These are phyloP conservation scores for Pythium brassicae DNA, from an alignment of 352 stramenopile genomes.

Conservation along the genomic window DNA sequence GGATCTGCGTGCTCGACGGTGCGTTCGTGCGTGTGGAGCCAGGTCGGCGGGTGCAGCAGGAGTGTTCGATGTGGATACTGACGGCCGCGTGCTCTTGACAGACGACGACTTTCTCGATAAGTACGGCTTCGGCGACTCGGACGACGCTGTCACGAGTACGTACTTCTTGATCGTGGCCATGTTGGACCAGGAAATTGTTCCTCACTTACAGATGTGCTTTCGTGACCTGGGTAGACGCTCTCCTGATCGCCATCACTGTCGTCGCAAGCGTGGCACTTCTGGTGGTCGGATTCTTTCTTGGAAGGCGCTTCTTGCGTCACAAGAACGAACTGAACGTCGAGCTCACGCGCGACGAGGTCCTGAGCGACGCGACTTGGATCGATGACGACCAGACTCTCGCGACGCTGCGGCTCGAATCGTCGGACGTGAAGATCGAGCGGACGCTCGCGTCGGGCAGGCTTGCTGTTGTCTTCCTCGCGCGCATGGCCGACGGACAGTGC, in stretches of 20 bases:
- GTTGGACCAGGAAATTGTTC: neutral
- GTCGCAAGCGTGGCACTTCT: slow-evolving; percentile 1
- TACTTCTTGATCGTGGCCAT: neutral
- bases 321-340: slow-evolving; percentile 17
- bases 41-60: too few species aligned
- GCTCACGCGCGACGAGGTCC: slow-evolving; percentile 16
- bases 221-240: neutral
- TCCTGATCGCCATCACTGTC: slow-evolving; percentile 6
- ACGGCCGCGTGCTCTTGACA: neutral
- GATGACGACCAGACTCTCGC: slow-evolving; percentile 17
- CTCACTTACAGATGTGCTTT: neutral
- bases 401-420: slow-evolving; percentile 10
- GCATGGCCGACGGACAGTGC: slow-evolving; percentile 3
- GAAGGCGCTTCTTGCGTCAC: slow-evolving; percentile 12
- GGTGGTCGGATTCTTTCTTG: slow-evolving; percentile 5
- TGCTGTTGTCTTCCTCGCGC: slow-evolving; percentile 12
- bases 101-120: neutral
- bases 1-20: slow-evolving; percentile 13
- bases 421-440: slow-evolving; percentile 11
- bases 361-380: slow-evolving; percentile 16
- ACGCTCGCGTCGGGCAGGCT: slow-evolving; percentile 10
- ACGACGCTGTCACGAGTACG: neutral
- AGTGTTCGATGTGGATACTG: neutral
- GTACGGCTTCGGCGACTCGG: neutral
- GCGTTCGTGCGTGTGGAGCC: neutral